Conservation (phyloP, 768 basidiomycete genomes). For the Russula sp. region DNA sequence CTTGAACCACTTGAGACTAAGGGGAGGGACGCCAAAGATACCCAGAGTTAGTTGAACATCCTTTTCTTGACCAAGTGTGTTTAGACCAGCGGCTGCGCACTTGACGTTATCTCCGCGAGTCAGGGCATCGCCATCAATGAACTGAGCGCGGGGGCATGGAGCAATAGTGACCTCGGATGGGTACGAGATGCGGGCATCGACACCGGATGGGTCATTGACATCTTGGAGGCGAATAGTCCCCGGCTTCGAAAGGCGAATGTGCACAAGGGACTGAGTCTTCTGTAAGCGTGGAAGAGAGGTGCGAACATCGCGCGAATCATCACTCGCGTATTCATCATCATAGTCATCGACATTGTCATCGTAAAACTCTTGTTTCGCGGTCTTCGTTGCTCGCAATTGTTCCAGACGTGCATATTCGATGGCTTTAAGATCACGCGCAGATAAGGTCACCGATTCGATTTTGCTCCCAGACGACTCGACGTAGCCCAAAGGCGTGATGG, state of each 20-base stretch:
- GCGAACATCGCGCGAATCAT: constrained; percentile 21
- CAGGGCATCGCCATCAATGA: constrained; percentile 42
- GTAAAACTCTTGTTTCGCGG: constrained; percentile 39
- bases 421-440: constrained; percentile 56
- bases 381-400: constrained; percentile 38
- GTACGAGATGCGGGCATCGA: constrained; percentile 66
- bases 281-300: constrained; percentile 48
- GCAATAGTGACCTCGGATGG: constrained; percentile 63
- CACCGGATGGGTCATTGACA: constrained; percentile 61
- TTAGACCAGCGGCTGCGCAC: constrained; percentile 41
- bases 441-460: constrained; percentile 29
- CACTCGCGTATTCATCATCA: constrained; percentile 38
- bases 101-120: constrained; percentile 41
- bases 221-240: constrained; percentile 71
- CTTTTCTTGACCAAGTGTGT: constrained; percentile 49
- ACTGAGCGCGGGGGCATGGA: constrained; percentile 77
- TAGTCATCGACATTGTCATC: constrained; percentile 73
- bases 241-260: constrained; percentile 67
- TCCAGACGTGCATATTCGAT: constrained; percentile 59
- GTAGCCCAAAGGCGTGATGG: constrained; percentile 58
- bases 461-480: constrained; percentile 34
- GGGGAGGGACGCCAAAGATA: constrained; percentile 67
- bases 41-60: constrained; percentile 53
- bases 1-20: constrained; percentile 72
- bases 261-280: constrained; percentile 65